These are phyloP conservation scores for Cucumis melo DNA, from an alignment of 306 rosid species.

Conservation along the genomic window DNA sequence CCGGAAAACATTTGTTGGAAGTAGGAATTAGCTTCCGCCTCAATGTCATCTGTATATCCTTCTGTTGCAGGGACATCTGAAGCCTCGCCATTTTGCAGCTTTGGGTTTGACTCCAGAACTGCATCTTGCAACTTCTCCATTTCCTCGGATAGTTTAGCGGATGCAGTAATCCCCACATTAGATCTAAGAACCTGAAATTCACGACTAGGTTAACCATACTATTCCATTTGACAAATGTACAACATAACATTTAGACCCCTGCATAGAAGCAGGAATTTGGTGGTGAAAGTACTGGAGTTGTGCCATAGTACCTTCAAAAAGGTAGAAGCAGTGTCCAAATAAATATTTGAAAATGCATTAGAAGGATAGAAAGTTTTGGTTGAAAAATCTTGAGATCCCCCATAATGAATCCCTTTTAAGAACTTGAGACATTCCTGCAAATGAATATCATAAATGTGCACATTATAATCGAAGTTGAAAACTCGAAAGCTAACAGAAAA, in stretches of 20 bases:
- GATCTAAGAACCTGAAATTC: conserved; percentile 69
- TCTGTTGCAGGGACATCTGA: conserved; percentile 54
- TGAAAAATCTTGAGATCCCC: conserved; percentile 68
- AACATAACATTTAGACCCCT: neutral
- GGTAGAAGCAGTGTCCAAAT: conserved; percentile 40
- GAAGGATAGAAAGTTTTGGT: conserved; percentile 56
- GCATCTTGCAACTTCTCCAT: conserved; percentile 60
- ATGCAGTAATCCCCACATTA: conserved; percentile 32
- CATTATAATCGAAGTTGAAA: neutral
- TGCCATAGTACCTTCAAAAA: conserved; percentile 47
- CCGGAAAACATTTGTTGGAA: conserved; percentile 91
- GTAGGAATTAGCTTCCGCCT: conserved; percentile 72
- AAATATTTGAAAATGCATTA: conserved; percentile 46
- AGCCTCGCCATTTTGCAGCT: conserved; percentile 54
- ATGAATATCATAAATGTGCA: conserved; percentile 4
- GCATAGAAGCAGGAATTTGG: neutral
- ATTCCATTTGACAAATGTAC: neutral
- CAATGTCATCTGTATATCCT: conserved; percentile 73
- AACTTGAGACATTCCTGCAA: conserved; percentile 88
- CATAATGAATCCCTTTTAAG: conserved; percentile 51
- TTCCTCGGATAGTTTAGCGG: conserved; percentile 65
- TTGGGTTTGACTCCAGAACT: conserved; percentile 52
- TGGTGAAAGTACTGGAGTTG: neutral
- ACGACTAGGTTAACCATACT: neutral
- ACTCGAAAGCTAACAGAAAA: neutral